Conservation (phyloP, 2,329 filamentous ascomycete species). For the Neonectria faginata region DNA sequence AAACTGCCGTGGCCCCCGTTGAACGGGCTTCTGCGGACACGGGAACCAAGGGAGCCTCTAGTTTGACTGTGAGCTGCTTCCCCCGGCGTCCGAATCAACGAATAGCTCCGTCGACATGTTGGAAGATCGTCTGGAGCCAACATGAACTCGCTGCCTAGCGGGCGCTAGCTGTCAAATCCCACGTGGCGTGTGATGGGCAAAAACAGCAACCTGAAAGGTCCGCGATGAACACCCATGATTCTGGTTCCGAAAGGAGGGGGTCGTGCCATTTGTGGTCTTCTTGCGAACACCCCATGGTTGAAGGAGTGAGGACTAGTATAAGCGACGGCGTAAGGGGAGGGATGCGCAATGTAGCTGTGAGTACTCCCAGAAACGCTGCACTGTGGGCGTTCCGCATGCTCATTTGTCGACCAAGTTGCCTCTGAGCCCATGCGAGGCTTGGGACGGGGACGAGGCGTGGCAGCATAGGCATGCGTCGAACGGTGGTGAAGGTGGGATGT, state of each 20-base stretch:
- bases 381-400: conserved; percentile 37
- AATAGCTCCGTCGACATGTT: conserved; percentile 19
- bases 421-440: conserved; percentile 17
- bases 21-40: background rate
- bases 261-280: conserved; percentile 23
- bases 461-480: background rate
- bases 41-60: background rate
- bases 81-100: conserved; percentile 15
- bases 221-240: conserved; percentile 23
- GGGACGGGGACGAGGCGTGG: conserved; percentile 5
- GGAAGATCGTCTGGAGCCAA: conserved; percentile 31
- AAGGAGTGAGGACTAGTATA: conserved; percentile 35
- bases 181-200: conserved; percentile 42
- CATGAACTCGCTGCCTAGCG: conserved; percentile 29
- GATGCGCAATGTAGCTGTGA: conserved; percentile 34
- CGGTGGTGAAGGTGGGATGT: conserved; percentile 20
- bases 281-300: conserved; percentile 22
- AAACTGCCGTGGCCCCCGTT: background rate
- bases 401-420: conserved; percentile 43
- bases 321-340: conserved; percentile 36
- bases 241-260: conserved; percentile 1
- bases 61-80: background rate
- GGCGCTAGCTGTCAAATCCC: conserved; percentile 36
- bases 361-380: conserved; percentile 41
- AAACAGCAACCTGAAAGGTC: conserved; percentile 33